A percentile compares a stretch with the other conserved stretches of the same genome.
Evolutionary conservation across 2,329 filamentous ascomycete genomes (phyloP).

Genomic region (Fusarium incarnatum): DNA sequence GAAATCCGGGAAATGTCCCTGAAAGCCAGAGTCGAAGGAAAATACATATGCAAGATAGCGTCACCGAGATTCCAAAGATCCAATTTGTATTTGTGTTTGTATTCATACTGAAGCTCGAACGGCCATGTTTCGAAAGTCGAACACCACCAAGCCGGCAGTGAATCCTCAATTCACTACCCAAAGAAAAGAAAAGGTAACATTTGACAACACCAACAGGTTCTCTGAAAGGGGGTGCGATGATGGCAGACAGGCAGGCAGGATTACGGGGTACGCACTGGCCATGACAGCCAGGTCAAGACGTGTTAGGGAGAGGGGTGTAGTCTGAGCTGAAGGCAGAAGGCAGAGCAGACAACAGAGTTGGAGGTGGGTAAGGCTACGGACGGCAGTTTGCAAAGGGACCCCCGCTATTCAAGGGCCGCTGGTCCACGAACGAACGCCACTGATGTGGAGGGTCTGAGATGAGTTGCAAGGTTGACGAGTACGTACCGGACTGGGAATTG

Average conservation of each 20-base stretch:
- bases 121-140: not conserved
- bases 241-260: slow-evolving; percentile 32
- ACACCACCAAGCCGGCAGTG: slow-evolving; percentile 23
- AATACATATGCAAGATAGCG: not conserved
- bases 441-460: slow-evolving; percentile 50
- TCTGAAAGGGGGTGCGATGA: slow-evolving; percentile 40
- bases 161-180: slow-evolving; percentile 31
- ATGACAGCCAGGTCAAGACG: not conserved
- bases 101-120: not conserved
- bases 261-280: slow-evolving; percentile 40
- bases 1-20: slow-evolving; percentile 33
- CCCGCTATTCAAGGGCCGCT: slow-evolving; percentile 40
- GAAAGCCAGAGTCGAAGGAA: slow-evolving; percentile 14
- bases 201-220: slow-evolving; percentile 4
- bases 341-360: slow-evolving; percentile 28
- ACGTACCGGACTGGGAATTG: slow-evolving; percentile 45
- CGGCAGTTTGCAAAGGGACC: slow-evolving; percentile 49
- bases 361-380: slow-evolving; percentile 49
- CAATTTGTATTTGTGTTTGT: not conserved
- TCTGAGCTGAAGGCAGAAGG: slow-evolving; percentile 21
- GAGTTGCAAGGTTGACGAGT: slow-evolving; percentile 39
- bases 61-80: not conserved
- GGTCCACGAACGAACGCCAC: slow-evolving; percentile 45
- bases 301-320: slow-evolving; percentile 36
- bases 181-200: slow-evolving; percentile 2